Evolutionary conservation across 2,329 filamentous ascomycete species (phyloP), one percentile per base, ranked within the genome.

Genomic region (Aspergillus pseudotamarii): DNA sequence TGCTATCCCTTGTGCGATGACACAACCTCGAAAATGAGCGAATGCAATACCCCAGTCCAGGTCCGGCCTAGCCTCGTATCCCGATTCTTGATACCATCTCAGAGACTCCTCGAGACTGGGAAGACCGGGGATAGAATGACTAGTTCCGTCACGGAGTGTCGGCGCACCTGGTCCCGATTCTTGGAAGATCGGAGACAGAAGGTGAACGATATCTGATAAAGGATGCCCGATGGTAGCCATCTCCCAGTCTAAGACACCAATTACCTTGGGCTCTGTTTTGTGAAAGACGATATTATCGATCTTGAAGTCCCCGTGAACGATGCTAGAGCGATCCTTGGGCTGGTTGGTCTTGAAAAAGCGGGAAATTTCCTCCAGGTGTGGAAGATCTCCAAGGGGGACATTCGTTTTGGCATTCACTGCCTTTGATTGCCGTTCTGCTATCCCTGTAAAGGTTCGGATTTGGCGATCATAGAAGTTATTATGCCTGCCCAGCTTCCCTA

Each of bases 241-340:
- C 26, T 63, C 61, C 61, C 57, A 63, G 43, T 56, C 61, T 2
- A 63, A 11, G 1, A 63, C 48, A 16, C 43, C 57, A 5, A 63
- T 57, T 5, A 63, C 50, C 14, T 23, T 43, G 5, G 61, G 50
- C 32, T 63, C 61, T 2, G 61, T 63, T 14, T 45, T 32, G 21
- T 59, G 57, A 10, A 63, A 63, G 9, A 63, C 38, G 19, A 41
- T 19, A 30, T 63, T 63, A 38, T 59, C 61, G 12, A 63, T 63
- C 41, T 63, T 63, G 41, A 46, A 63, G 43, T 59, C 61, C 1
- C 61, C 61, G n/a, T 63, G 61, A 6, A 63, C 61, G 3, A 63
- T 48, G 4, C 32, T 21, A 9, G 5, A n/a, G 2, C 61, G 61
- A 21, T 59, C 61, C 9, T 5, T 4, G 6, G 61, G 61, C 19